Conservation (phyloP, 805 yeast genomes). For the Candida railenensis region DNA sequence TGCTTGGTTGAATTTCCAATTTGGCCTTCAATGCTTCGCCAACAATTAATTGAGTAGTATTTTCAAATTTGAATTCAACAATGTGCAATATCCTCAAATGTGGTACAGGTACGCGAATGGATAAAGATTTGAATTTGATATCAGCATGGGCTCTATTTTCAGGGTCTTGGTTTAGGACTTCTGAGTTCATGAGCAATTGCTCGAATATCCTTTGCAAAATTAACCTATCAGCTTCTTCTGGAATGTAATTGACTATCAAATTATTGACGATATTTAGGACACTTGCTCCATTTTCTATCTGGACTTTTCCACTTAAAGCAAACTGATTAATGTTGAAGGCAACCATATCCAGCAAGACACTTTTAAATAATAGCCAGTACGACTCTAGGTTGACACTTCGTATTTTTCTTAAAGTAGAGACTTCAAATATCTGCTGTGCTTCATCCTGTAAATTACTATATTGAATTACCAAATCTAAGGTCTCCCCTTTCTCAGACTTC, state of each 20-base stretch:
- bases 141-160: not conserved
- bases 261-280: not conserved
- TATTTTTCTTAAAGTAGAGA: slow-evolving; percentile 13
- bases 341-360: slow-evolving; percentile 15
- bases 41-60: slow-evolving; percentile 47
- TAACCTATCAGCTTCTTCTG: not conserved
- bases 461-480: slow-evolving; percentile 40
- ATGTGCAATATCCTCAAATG: slow-evolving; percentile 58
- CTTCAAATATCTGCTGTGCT: slow-evolving; percentile 22
- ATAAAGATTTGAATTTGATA: slow-evolving; percentile 20
- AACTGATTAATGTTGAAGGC: slow-evolving; percentile 30
- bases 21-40: slow-evolving; percentile 60
- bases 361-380: slow-evolving; percentile 24
- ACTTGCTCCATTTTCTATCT: not conserved
- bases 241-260: not conserved
- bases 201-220: not conserved
- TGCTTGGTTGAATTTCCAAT: slow-evolving; percentile 43
- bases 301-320: slow-evolving; percentile 18
- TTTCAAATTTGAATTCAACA: slow-evolving; percentile 44
- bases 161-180: not conserved
- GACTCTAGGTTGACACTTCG: slow-evolving; percentile 9
- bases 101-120: slow-evolving; percentile 64
- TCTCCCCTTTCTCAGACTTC: slow-evolving; percentile 25
- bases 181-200: not conserved
- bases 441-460: slow-evolving; percentile 51